A percentile compares a stretch with the other conserved stretches of the same genome.
phyloP scores from a whole-genome alignment of 768 basidiomycete species.

The Pleurotus citrinopileatus region DNA sequence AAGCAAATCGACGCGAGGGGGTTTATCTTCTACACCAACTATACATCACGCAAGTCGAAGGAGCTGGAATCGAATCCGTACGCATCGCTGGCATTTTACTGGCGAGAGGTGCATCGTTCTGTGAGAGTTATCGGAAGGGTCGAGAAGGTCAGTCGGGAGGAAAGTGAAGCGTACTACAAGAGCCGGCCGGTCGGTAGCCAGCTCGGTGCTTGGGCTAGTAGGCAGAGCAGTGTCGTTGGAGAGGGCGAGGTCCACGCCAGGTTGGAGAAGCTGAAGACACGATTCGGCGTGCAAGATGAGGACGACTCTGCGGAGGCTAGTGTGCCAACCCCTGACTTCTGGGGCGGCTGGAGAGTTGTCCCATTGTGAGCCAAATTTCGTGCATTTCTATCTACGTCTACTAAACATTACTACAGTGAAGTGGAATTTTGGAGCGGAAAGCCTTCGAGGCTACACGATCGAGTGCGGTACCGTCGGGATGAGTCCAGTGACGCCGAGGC shows the following conservation, averaged over 20 bases:
- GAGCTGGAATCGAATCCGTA: conserved; percentile 78
- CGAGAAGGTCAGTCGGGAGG: conserved; percentile 69
- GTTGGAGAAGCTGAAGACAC: conserved; percentile 53
- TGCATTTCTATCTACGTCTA: conserved; percentile 1
- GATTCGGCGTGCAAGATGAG: conserved; percentile 47
- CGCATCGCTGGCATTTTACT: conserved; percentile 87
- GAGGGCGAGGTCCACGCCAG: conserved; percentile 69
- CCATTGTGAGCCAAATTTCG: conserved; percentile 59
- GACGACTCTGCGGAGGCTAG: conserved; percentile 41
- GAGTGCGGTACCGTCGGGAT: conserved; percentile 71
- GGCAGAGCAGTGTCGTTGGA: conserved; percentile 75
- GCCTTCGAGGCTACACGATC: conserved; percentile 91
- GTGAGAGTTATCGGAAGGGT: conserved; percentile 84
- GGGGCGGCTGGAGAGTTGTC: conserved; percentile 97
- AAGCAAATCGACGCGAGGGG: conserved; percentile 87
- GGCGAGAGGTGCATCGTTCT: conserved; percentile 78
- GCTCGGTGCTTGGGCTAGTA: conserved; percentile 92
- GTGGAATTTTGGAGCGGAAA: conserved; percentile 98
- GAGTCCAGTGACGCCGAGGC: conserved; percentile 46
- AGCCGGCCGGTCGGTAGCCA: conserved; percentile 80
- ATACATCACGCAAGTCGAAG: conserved; percentile 85
- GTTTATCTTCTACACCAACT: conserved; percentile 98
- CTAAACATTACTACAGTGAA: conserved; percentile 52
- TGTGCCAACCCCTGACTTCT: conserved; percentile 83
- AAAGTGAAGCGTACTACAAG: conserved; percentile 82